Conservation (phyloP, 192 early-diverging fungal genomes). For the Backusella morwellensis region DNA sequence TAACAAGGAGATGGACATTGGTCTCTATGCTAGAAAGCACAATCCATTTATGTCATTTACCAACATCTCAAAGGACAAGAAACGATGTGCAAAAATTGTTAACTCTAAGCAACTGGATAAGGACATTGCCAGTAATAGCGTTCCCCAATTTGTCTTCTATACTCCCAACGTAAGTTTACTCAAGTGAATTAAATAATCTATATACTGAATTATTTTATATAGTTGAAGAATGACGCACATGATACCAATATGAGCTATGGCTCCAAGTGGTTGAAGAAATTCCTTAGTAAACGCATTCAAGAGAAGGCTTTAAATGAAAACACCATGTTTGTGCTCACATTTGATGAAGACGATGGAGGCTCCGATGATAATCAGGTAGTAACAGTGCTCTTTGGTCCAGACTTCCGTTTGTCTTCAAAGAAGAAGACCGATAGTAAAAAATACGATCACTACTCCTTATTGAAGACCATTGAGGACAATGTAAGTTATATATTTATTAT, state of each 20-base stretch:
- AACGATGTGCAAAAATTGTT: conserved; percentile 65
- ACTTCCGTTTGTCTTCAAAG: conserved; percentile 22
- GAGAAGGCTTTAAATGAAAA: conserved; percentile 49
- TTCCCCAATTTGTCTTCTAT: conserved; percentile 60
- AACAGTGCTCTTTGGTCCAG: conserved; percentile 42
- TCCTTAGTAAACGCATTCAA: conserved; percentile 48
- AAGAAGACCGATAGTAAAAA: conserved; percentile 18
- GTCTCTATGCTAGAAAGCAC: conserved; percentile 56
- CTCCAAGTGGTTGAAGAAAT: conserved; percentile 50
- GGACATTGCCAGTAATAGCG: conserved; percentile 48
- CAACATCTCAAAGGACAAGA: conserved; percentile 49
- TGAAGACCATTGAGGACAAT: conserved; percentile 42
- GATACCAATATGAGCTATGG: conserved; percentile 46
- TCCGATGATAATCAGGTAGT: conserved; percentile 24
- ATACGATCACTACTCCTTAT: conserved; percentile 48
- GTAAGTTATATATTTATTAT: conserved; percentile 1
- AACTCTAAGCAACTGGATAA: conserved; percentile 46
- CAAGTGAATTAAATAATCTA: not conserved
- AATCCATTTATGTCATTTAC: conserved; percentile 68
- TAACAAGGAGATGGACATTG: conserved; percentile 7
- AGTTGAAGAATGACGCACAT: conserved; percentile 58
- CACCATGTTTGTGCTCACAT: conserved; percentile 41
- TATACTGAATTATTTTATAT: not conserved
- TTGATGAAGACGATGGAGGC: conserved; percentile 26
- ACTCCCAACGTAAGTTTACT: conserved; percentile 25